Percentiles rank a stretch among this genome's conserved stretches.
These are phyloP conservation scores for Ophiobolus disseminans DNA, from an alignment of 2,329 filamentous ascomycete species.

Conservation along the genomic window DNA sequence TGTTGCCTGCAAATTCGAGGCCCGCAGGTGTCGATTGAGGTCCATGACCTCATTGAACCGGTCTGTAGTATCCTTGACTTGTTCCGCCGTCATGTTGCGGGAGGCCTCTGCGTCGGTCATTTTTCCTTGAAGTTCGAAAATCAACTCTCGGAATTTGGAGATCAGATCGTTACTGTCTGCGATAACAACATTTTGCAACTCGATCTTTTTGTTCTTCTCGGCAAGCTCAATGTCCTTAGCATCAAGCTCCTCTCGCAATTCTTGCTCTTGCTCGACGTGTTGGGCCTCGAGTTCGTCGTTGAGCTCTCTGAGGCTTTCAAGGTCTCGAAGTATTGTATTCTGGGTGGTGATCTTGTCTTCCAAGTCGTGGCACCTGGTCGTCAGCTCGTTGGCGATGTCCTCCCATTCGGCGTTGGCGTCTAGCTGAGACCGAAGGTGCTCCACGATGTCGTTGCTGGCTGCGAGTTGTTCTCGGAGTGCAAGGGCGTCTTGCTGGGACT, in stretches of 20 bases:
- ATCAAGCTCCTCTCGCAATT: slow-evolving; percentile 92
- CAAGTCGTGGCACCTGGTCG: slow-evolving; percentile 83
- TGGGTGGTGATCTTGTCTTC: slow-evolving; percentile 85
- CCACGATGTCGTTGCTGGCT: slow-evolving; percentile 75
- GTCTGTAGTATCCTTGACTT: slow-evolving; percentile 87
- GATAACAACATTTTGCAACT: slow-evolving; percentile 78
- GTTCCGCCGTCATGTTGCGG: slow-evolving; percentile 88
- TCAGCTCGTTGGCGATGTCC: slow-evolving; percentile 91
- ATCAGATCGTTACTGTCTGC: slow-evolving; percentile 92
- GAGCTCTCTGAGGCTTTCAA: slow-evolving; percentile 88
- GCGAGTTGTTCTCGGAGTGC: slow-evolving; percentile 74
- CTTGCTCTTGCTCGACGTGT: slow-evolving; percentile 90
- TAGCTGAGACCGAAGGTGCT: slow-evolving; percentile 88
- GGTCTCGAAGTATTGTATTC: slow-evolving; percentile 80
- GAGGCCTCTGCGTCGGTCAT: slow-evolving; percentile 92
- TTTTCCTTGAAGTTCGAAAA: slow-evolving; percentile 83
- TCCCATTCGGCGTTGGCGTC: slow-evolving; percentile 88
- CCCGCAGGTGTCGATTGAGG: slow-evolving; percentile 90
- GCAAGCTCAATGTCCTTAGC: slow-evolving; percentile 82
- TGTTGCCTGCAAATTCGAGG: slow-evolving; percentile 88
- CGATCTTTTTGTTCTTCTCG: slow-evolving; percentile 77
- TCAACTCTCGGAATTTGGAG: slow-evolving; percentile 85
- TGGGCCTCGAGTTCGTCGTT: slow-evolving; percentile 95
- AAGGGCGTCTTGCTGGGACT: slow-evolving; percentile 66
- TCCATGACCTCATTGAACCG: slow-evolving; percentile 96